These are phyloP conservation scores for Davidsoniella neocaledoniae DNA, from an alignment of 2,329 filamentous ascomycete genomes.

Conservation along the genomic window DNA sequence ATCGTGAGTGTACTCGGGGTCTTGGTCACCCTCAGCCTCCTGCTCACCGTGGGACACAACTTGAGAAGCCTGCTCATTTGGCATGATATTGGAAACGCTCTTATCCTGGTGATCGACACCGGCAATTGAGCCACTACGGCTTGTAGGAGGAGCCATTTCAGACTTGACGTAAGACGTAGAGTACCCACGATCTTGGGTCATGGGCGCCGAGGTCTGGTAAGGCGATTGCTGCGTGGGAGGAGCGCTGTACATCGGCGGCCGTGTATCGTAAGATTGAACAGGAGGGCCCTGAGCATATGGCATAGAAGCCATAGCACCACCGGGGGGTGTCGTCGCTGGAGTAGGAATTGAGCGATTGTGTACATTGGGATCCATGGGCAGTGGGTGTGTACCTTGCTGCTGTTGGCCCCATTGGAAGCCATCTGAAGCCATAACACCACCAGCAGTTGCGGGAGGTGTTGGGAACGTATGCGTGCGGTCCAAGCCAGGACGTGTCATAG, in stretches of 20 bases:
- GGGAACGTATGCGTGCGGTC: constrained; percentile 87
- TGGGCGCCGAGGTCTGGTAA: constrained; percentile 48
- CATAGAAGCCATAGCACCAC: constrained; percentile 58
- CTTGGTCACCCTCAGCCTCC: constrained; percentile 58
- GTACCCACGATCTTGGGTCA: constrained; percentile 46
- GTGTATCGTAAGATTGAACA: constrained; percentile 56
- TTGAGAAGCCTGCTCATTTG: constrained; percentile 32
- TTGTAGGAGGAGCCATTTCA: constrained; percentile 73
- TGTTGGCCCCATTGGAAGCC: constrained; percentile 59
- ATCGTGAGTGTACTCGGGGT: constrained; percentile 75
- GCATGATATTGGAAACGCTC: constrained; percentile 49
- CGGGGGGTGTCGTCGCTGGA: constrained; percentile 81
- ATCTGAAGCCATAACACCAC: constrained; percentile 67
- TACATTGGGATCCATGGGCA: constrained; percentile 68
- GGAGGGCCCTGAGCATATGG: constrained; percentile 44
- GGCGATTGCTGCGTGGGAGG: constrained; percentile 51
- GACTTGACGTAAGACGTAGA: constrained; percentile 63
- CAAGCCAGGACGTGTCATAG: constrained; percentile 55
- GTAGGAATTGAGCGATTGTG: constrained; percentile 77
- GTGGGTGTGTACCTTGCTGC: constrained; percentile 46
- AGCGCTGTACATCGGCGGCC: constrained; percentile 63
- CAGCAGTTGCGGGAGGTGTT: constrained; percentile 84
- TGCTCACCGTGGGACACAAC: constrained; percentile 36
- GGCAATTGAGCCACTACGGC: constrained; percentile 22
- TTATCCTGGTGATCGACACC: constrained; percentile 29